Conservation (phyloP, 2,329 filamentous ascomycete genomes). For the Neoscytalidium dimidiatum region DNA sequence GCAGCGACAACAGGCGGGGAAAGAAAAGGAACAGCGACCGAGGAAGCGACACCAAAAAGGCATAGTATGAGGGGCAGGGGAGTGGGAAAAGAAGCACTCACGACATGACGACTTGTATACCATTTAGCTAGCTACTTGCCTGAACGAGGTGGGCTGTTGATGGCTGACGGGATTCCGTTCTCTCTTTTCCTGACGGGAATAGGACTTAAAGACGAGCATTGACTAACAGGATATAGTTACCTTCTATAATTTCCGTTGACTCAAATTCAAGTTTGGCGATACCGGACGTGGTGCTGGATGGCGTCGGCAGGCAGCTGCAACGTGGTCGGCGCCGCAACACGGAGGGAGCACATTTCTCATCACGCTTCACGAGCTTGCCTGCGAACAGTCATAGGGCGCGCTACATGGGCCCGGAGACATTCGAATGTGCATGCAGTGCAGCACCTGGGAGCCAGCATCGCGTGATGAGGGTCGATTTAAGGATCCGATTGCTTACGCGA, state of each 20-base stretch:
- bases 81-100: not conserved
- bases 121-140: not conserved
- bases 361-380: no score
- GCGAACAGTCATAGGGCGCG: not conserved
- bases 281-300: not conserved
- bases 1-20: not conserved
- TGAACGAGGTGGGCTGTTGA: not conserved
- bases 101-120: slow-evolving; percentile 14
- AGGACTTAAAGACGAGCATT: not conserved
- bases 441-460: not conserved
- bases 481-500: not conserved
- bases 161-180: not conserved
- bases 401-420: not conserved
- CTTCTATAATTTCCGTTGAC: not conserved
- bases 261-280: not conserved
- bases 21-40: not conserved
- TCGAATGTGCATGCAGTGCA: not conserved
- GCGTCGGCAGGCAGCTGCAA: not conserved
- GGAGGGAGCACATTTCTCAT: not conserved
- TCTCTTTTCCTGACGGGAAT: not conserved
- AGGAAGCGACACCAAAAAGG: not conserved
- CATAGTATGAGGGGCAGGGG: no score
- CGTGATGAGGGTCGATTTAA: not conserved
- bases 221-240: slow-evolving; percentile 6
- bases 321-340: not conserved